These are phyloP conservation scores for Lasiodiplodia theobromae DNA, from an alignment of 2,329 filamentous ascomycete species.

Conservation along the genomic window DNA sequence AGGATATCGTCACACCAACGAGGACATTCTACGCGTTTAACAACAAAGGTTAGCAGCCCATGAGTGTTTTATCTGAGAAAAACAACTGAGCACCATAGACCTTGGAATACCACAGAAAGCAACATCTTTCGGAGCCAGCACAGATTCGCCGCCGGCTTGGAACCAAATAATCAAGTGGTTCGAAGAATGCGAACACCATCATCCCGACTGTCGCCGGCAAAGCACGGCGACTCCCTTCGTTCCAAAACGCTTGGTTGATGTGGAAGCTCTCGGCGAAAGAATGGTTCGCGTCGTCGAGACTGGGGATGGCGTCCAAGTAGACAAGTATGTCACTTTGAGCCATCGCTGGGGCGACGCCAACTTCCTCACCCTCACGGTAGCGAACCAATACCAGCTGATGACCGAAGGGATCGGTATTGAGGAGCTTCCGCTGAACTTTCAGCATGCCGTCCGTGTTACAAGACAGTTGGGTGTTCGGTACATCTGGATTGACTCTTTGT, in stretches of 20 bases:
- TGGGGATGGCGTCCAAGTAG: background rate
- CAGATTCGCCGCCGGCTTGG: background rate
- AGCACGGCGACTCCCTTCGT: background rate
- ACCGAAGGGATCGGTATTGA: background rate
- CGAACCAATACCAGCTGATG: background rate
- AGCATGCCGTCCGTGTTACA: background rate
- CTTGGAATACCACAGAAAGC: background rate
- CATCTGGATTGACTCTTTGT: slow-evolving; percentile 35
- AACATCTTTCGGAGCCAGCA: background rate
- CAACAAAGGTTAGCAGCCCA: background rate
- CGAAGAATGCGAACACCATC: background rate
- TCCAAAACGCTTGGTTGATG: background rate
- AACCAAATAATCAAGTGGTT: background rate
- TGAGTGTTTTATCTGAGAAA: background rate
- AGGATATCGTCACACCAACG: background rate
- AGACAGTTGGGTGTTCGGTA: slow-evolving; percentile 29
- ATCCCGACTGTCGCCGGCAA: background rate
- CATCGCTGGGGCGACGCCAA: background rate
- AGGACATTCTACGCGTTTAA: background rate
- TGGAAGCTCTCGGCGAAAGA: background rate
- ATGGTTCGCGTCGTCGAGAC: background rate
- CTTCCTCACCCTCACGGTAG: background rate
- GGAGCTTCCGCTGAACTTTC: background rate
- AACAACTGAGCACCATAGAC: background rate
- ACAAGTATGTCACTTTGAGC: background rate